phyloP scores from a whole-genome alignment of 1,284 basidiomycete species.

The Cerrena zonata region DNA sequence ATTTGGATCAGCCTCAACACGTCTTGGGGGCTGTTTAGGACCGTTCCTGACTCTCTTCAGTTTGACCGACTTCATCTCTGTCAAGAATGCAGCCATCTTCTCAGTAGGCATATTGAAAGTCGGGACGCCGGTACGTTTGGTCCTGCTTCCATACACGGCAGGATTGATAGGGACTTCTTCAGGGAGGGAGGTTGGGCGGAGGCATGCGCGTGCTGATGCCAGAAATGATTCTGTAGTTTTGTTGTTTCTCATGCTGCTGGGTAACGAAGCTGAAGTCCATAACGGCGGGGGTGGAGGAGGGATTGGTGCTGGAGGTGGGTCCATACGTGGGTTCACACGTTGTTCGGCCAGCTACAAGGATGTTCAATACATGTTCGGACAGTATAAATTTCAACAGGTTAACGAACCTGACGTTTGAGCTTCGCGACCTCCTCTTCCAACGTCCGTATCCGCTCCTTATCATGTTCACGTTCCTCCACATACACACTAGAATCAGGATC shows the following conservation, averaged over 20 bases:
- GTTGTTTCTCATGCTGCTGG: slow-evolving; percentile 13
- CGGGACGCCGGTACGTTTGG: slow-evolving; percentile 51
- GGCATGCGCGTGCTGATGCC: slow-evolving; percentile 51
- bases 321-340: slow-evolving; percentile 17
- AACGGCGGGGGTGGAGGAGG: slow-evolving; percentile 47
- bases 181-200: slow-evolving; percentile 54
- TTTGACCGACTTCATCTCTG: slow-evolving; percentile 69
- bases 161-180: slow-evolving; percentile 60
- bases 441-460: slow-evolving; percentile 57
- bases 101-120: slow-evolving; percentile 66
- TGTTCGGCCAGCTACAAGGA: slow-evolving; percentile 45
- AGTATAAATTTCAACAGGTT: slow-evolving; percentile 2
- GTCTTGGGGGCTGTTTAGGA: neutral
- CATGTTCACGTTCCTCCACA: slow-evolving; percentile 39
- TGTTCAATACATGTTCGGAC: neutral
- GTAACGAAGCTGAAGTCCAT: slow-evolving; percentile 5
- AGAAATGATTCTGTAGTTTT: slow-evolving; percentile 40
- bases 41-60: slow-evolving; percentile 36
- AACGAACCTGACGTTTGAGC: slow-evolving; percentile 57
- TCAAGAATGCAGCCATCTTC: slow-evolving; percentile 75
- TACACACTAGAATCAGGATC: slow-evolving; percentile 20
- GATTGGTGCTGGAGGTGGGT: slow-evolving; percentile 28
- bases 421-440: slow-evolving; percentile 63
- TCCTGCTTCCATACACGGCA: slow-evolving; percentile 17
- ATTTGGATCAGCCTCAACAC: neutral